phyloP scores from a whole-genome alignment of 2,329 filamentous ascomycete genomes.

The Cercospora berteroae region DNA sequence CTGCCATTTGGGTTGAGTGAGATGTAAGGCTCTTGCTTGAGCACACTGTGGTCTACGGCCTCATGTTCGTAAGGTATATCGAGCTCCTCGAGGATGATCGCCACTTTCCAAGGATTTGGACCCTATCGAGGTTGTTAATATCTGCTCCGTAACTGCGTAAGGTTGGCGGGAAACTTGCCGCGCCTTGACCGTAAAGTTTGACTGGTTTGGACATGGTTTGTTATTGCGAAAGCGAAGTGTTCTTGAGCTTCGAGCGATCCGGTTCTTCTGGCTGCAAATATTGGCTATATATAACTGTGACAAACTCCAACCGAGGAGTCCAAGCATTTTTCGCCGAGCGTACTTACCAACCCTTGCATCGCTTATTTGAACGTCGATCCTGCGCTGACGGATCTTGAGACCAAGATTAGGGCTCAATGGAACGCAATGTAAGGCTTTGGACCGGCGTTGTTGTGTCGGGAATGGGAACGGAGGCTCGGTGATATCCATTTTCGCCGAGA shows the following conservation, averaged over 20 bases:
- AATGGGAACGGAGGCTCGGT: background rate
- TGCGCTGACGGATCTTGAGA: background rate
- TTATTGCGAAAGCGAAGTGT: background rate
- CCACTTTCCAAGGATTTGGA: constrained; percentile 48
- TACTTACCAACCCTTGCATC: background rate
- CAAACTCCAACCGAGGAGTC: background rate
- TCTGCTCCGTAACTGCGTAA: background rate
- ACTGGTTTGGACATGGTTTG: constrained; percentile 29
- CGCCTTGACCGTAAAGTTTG: constrained; percentile 33
- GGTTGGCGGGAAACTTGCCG: background rate
- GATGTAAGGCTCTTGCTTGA: constrained; percentile 44
- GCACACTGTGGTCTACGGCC: constrained; percentile 40
- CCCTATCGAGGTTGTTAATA: constrained; percentile 22
- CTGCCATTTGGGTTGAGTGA: constrained; percentile 45
- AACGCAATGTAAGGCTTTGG: background rate
- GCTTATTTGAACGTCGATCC: background rate
- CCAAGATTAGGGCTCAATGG: background rate
- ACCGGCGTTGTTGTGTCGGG: background rate
- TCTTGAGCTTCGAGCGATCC: background rate
- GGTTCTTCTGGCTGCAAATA: background rate
- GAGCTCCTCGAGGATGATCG: constrained; percentile 48
- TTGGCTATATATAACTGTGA: background rate
- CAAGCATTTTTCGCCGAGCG: background rate
- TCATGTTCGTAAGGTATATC: constrained; percentile 42
- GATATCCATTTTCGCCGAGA: background rate